Percentiles rank a stretch among this genome's conserved stretches.
These are phyloP conservation scores for Petrea volubilis DNA, from an alignment of 257 asterid genomes.

Conservation along the genomic window DNA sequence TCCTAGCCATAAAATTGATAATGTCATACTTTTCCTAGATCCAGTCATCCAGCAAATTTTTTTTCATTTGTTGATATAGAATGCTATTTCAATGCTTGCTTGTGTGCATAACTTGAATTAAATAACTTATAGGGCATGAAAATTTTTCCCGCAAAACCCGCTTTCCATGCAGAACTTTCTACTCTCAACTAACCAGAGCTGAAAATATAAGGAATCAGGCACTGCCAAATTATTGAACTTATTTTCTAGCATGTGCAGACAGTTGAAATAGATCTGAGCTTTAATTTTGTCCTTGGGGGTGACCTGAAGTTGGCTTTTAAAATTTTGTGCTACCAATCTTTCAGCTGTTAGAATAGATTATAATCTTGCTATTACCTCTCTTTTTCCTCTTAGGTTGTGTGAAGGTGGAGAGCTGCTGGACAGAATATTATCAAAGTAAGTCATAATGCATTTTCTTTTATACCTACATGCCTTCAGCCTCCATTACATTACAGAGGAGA, in stretches of 20 bases:
- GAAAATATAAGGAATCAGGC: neutral
- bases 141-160: neutral
- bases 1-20: neutral
- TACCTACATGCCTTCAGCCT: neutral
- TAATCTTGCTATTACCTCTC: constrained; percentile 20
- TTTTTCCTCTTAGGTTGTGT: constrained; percentile 69
- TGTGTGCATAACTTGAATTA: neutral
- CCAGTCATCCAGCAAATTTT: neutral
- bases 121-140: neutral
- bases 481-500: neutral
- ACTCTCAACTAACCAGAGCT: neutral
- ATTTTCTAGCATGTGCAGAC: constrained; percentile 9
- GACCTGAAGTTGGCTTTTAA: neutral
- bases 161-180: neutral
- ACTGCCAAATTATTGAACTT: neutral
- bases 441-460: neutral
- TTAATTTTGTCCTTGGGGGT: neutral
- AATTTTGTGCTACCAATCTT: neutral
- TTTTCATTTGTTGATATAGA: neutral
- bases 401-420: constrained; percentile 98
- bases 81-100: neutral
- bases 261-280: neutral
- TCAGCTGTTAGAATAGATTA: neutral
- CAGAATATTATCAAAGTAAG: constrained; percentile 84
- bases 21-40: neutral